phyloP scores from a whole-genome alignment of 768 basidiomycete genomes.

The Naematelia aurantialba region DNA sequence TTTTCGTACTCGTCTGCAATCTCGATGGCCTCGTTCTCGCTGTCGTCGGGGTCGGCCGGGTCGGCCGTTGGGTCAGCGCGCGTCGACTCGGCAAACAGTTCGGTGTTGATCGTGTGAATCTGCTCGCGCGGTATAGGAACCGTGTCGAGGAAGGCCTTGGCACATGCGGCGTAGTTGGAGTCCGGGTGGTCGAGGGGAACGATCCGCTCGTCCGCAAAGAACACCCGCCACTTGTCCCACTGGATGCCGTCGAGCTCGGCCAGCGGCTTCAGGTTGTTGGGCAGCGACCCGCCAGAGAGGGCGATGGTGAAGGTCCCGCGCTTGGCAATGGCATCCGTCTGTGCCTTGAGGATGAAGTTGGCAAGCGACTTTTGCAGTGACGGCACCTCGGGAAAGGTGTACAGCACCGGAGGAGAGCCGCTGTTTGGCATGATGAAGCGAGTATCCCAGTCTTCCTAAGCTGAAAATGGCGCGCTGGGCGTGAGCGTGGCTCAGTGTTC shows the following conservation, averaged over 20 bases:
- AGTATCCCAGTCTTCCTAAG: too few species aligned
- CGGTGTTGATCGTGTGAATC: conserved; percentile 76
- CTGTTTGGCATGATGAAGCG: neutral
- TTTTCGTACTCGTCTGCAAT: conserved; percentile 44
- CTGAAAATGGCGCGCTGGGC: too few species aligned
- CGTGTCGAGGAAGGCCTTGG: conserved; percentile 69
- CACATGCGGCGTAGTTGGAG: conserved; percentile 81
- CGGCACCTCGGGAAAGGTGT: conserved; percentile 62
- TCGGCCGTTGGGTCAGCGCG: conserved; percentile 33
- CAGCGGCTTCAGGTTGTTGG: conserved; percentile 68
- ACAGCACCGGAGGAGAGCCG: conserved; percentile 60
- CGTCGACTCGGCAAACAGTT: conserved; percentile 55
- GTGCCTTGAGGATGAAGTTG: conserved; percentile 75
- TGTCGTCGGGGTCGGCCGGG: conserved; percentile 35
- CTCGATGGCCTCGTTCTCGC: conserved; percentile 39
- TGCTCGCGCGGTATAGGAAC: conserved; percentile 71
- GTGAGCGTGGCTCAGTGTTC: too few species aligned
- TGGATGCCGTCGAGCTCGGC: conserved; percentile 62
- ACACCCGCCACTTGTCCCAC: conserved; percentile 98
- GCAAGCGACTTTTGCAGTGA: conserved; percentile 67
- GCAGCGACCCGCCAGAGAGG: conserved; percentile 87
- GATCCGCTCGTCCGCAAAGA: conserved; percentile 92
- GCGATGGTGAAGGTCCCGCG: conserved; percentile 89
- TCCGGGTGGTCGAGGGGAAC: conserved; percentile 90
- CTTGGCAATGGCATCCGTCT: conserved; percentile 82